These are phyloP conservation scores for Dictyostelium capitatum DNA, from an alignment of 78 protist genomes.

Conservation along the genomic window DNA sequence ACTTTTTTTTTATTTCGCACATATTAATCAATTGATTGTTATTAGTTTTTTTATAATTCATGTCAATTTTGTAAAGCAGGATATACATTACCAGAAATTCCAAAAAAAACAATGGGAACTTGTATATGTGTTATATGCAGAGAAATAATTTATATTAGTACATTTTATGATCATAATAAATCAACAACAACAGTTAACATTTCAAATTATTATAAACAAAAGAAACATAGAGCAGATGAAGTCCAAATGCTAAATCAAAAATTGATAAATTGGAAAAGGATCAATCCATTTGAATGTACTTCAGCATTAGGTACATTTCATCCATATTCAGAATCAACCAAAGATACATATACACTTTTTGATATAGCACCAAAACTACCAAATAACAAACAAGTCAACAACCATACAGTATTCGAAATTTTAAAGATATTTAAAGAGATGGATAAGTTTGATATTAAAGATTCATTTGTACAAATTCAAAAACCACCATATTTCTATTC, in stretches of 20 bases:
- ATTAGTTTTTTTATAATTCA: neutral
- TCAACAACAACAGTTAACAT: neutral
- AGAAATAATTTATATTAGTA: neutral
- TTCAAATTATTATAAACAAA: conserved; percentile 3
- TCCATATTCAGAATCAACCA: neutral
- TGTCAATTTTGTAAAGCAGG: conserved; percentile 11
- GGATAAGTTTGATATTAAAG: neutral
- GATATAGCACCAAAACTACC: neutral
- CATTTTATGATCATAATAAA: neutral
- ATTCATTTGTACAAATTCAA: neutral
- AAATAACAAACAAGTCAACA: neutral
- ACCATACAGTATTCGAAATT: neutral
- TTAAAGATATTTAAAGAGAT: neutral
- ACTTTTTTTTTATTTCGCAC: neutral
- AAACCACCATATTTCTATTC: neutral
- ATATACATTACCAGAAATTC: neutral
- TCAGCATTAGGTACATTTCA: neutral
- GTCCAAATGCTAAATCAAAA: neutral
- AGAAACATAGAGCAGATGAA: neutral
- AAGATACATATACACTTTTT: neutral
- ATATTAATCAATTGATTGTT: neutral
- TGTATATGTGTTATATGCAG: conserved; percentile 7
- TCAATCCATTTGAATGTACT: neutral
- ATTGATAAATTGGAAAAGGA: neutral
- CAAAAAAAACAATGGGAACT: neutral